Evolutionary conservation across 371 early-diverging fungal genomes (phyloP).

Genomic region (Mortierella sp.): DNA sequence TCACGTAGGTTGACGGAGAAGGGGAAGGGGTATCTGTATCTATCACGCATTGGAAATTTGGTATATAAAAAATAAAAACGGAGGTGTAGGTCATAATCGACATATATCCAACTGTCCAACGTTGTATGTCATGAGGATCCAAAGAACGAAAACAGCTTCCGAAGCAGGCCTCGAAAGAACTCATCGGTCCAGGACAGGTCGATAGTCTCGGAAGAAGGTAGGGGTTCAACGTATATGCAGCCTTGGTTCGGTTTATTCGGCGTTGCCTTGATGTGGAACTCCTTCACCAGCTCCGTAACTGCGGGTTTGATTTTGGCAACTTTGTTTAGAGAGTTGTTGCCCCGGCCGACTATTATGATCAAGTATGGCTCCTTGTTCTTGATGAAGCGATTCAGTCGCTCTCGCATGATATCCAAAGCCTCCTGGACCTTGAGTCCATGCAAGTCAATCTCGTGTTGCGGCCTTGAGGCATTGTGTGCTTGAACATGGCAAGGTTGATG

Average conservation of each 20-base stretch:
- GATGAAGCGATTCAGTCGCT: slow-evolving; percentile 62
- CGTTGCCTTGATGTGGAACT: slow-evolving; percentile 64
- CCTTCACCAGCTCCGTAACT: slow-evolving; percentile 62
- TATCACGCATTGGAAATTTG: too few species aligned
- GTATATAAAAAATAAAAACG: too few species aligned
- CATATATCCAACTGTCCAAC: too few species aligned
- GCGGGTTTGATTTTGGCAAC: slow-evolving; percentile 74
- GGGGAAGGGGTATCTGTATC: too few species aligned
- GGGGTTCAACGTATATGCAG: slow-evolving; percentile 66
- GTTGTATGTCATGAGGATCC: not conserved
- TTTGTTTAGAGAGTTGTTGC: slow-evolving; percentile 67
- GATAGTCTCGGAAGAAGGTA: slow-evolving; percentile 1
- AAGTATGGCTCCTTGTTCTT: slow-evolving; percentile 56
- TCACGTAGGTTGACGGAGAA: too few species aligned
- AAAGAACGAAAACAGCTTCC: not conserved
- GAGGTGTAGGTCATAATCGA: too few species aligned
- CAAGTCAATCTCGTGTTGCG: slow-evolving; percentile 66
- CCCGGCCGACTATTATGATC: slow-evolving; percentile 72
- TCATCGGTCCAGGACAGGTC: slow-evolving; percentile 42
- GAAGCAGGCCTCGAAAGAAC: slow-evolving; percentile 24
- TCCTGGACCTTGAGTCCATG: slow-evolving; percentile 72
- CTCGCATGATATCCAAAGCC: slow-evolving; percentile 64
- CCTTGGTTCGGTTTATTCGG: slow-evolving; percentile 72
- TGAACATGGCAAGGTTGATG: slow-evolving; percentile 8
- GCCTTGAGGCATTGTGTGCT: slow-evolving; percentile 62